Evolutionary conservation across 768 basidiomycete species (phyloP).

Genomic region (Gloeopeniophorella convolvens): DNA sequence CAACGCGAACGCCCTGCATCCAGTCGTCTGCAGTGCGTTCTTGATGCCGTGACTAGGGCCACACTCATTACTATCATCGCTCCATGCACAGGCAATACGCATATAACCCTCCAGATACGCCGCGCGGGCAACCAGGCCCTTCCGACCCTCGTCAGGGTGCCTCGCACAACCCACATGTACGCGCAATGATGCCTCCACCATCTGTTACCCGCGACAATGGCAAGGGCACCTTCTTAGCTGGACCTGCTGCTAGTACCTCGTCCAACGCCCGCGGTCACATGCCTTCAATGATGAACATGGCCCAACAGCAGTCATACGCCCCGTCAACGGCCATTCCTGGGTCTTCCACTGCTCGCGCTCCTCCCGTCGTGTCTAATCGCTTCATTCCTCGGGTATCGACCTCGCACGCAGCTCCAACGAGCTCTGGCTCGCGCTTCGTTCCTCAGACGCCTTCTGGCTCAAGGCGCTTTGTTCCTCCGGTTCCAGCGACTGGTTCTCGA

Average conservation of each 20-base stretch:
- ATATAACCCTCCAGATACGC: conserved; percentile 46
- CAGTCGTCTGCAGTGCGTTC: conserved; percentile 45
- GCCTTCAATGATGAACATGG: background rate
- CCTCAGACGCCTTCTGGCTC: conserved; percentile 20
- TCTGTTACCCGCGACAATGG: conserved; percentile 20
- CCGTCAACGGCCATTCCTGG: background rate
- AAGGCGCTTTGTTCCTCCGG: conserved; percentile 17
- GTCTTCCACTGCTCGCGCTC: background rate
- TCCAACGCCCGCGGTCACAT: background rate
- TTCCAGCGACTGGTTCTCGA: conserved; percentile 5
- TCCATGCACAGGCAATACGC: conserved; percentile 52
- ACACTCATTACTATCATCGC: background rate
- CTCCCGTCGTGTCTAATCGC: background rate
- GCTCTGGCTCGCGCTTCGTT: conserved; percentile 7
- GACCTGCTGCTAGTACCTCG: background rate
- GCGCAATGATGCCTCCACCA: conserved; percentile 28
- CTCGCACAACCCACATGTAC: conserved; percentile 18
- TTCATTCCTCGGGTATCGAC: conserved; percentile 16
- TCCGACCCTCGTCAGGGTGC: conserved; percentile 24
- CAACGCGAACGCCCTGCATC: conserved; percentile 39
- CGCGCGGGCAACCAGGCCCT: conserved; percentile 34
- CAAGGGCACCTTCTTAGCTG: background rate
- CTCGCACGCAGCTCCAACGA: background rate
- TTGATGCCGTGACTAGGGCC: background rate
- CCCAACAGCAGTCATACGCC: background rate